Conservation (phyloP, 441 rosid species). For the Pelargonium australe region DNA sequence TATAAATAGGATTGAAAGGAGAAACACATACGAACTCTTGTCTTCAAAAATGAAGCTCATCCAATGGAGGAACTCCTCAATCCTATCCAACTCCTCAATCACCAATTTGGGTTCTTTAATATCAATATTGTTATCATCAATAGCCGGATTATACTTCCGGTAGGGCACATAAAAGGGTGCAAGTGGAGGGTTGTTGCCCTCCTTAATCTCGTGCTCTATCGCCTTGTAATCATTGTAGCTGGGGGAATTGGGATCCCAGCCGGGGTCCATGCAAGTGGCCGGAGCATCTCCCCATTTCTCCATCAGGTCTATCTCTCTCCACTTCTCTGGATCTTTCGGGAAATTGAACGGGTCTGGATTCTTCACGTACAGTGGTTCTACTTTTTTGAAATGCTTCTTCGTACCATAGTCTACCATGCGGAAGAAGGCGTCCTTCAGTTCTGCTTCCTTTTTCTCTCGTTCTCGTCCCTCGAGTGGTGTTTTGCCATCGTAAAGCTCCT, state of each 20-base stretch:
- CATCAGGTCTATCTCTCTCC: constrained; percentile 70
- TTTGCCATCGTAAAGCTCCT: too few relatives aligned
- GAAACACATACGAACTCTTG: constrained; percentile 63
- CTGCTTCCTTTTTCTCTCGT: too few relatives aligned
- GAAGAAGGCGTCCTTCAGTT: too few relatives aligned
- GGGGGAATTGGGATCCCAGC: constrained; percentile 84
- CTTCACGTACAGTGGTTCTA: too few relatives aligned
- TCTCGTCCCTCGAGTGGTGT: too few relatives aligned
- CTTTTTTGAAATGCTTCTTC: too few relatives aligned
- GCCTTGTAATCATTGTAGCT: constrained; percentile 63
- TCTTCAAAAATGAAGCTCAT: constrained; percentile 88
- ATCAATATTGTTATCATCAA: constrained; percentile 58
- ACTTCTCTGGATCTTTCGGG: constrained; percentile 63
- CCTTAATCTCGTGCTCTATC: constrained; percentile 40
- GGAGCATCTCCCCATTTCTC: constrained; percentile 86
- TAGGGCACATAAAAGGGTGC: constrained; percentile 82
- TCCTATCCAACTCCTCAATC: constrained; percentile 79
- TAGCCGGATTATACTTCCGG: constrained; percentile 64
- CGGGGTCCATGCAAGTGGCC: constrained; percentile 31
- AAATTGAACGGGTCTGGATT: constrained; percentile 43
- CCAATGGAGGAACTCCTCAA: constrained; percentile 82
- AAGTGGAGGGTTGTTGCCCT: constrained; percentile 56
- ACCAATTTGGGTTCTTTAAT: constrained; percentile 55
- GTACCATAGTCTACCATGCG: too few relatives aligned
- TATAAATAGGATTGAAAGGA: not conserved